A percentile compares a stretch with the other conserved stretches of the same genome.
These are phyloP conservation scores for Talaromyces islandicus DNA, from an alignment of 2,329 filamentous ascomycete genomes.

Conservation along the genomic window DNA sequence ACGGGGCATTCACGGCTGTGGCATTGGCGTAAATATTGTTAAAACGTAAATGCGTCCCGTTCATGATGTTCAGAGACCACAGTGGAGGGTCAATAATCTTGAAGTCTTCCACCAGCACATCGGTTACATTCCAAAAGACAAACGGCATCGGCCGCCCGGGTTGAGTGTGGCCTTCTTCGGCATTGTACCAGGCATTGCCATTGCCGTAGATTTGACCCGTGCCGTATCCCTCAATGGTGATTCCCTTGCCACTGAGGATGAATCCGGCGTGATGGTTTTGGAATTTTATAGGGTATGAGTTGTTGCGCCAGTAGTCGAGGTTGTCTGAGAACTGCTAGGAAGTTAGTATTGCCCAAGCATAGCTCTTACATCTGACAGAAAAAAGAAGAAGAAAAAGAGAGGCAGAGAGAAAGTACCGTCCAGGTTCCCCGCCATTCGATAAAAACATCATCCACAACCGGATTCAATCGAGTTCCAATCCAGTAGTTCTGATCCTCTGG, in stretches of 20 bases:
- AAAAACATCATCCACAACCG: constrained; percentile 43
- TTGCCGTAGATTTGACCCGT: constrained; percentile 52
- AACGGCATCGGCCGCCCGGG: constrained; percentile 53
- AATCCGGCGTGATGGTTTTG: constrained; percentile 54
- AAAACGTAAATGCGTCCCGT: constrained; percentile 49
- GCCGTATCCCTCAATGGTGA: constrained; percentile 47
- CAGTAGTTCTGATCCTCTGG: constrained; percentile 46
- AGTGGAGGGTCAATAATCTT: constrained; percentile 47
- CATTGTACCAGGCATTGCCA: constrained; percentile 50
- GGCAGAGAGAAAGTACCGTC: constrained; percentile 32
- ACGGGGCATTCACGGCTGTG: constrained; percentile 45
- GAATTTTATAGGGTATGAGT: constrained; percentile 48
- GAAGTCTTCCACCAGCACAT: constrained; percentile 50
- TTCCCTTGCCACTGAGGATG: constrained; percentile 44
- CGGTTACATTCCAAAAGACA: constrained; percentile 53
- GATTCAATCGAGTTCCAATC: constrained; percentile 47
- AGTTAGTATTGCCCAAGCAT: not conserved
- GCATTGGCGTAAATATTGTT: constrained; percentile 48
- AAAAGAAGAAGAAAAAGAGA: no score
- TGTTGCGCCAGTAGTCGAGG: constrained; percentile 50
- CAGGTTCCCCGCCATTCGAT: constrained; percentile 51
- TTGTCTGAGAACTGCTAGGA: constrained; percentile 41
- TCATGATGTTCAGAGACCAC: constrained; percentile 54
- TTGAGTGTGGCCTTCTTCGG: constrained; percentile 41
- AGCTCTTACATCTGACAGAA: not conserved